A percentile compares a stretch with the other conserved stretches of the same genome.
Evolutionary conservation across 345 rosid species (phyloP).

Genomic region (Crucihimalaya himalaica): DNA sequence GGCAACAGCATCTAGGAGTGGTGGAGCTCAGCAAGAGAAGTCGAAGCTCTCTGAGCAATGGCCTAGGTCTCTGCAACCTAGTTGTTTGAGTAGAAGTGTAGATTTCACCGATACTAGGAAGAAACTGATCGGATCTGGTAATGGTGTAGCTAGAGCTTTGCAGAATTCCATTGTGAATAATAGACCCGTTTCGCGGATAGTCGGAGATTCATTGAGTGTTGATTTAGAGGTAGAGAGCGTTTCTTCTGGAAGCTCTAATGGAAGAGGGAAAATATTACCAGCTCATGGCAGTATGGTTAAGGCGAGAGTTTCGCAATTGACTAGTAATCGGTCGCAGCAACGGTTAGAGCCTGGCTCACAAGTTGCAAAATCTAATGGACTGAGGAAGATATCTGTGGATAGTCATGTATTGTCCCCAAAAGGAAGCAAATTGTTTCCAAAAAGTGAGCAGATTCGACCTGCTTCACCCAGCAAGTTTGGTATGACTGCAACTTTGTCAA

Average conservation of each 20-base stretch:
- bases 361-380: constrained; percentile 38
- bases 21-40: constrained; percentile 55
- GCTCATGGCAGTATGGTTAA: constrained; percentile 51
- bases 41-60: constrained; percentile 63
- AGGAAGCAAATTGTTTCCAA: constrained; percentile 64
- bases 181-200: constrained; percentile 46
- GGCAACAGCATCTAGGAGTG: constrained; percentile 44
- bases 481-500: constrained; percentile 44
- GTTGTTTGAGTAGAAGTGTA: constrained; percentile 62
- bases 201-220: constrained; percentile 40
- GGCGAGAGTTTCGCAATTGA: constrained; percentile 61
- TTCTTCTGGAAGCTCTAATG: constrained; percentile 58
- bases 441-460: constrained; percentile 55
- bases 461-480: constrained; percentile 71
- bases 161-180: constrained; percentile 51
- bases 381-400: constrained; percentile 53
- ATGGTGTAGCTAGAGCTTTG: constrained; percentile 57
- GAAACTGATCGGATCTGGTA: constrained; percentile 53
- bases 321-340: constrained; percentile 49
- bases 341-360: constrained; percentile 52
- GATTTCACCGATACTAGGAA: constrained; percentile 57
- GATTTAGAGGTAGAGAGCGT: constrained; percentile 50
- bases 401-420: constrained; percentile 60
- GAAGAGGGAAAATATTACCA: constrained; percentile 36
- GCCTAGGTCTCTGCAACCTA: constrained; percentile 65